Evolutionary conservation across 2,329 filamentous ascomycete species (phyloP).

Genomic region (Colletotrichum sp.): DNA sequence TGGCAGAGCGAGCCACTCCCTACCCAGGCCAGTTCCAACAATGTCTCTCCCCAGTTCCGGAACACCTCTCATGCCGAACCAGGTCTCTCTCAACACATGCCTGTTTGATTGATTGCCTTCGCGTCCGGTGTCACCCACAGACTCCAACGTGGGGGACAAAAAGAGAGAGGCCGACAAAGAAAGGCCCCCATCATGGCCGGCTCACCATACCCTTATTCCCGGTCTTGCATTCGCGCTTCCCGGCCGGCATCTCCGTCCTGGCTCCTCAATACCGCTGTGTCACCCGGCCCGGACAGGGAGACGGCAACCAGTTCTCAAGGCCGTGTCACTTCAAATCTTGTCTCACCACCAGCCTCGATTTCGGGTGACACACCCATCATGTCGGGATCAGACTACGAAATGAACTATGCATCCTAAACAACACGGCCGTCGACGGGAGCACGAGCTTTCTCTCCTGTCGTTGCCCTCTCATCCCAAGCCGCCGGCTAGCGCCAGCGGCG

Average conservation of each 20-base stretch:
- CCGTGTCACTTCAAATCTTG: constrained; percentile 1
- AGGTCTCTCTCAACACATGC: constrained; percentile 1
- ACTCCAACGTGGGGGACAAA: background rate
- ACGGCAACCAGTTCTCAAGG: background rate
- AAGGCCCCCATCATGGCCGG: background rate
- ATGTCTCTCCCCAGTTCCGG: background rate
- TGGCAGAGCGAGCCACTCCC: background rate
- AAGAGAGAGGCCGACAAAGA: background rate
- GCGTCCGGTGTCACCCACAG: background rate
- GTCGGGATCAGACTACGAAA: background rate
- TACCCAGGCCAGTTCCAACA: background rate
- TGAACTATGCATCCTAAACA: background rate
- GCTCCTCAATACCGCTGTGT: background rate
- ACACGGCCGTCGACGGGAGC: background rate
- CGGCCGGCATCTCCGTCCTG: background rate
- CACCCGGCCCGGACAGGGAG: constrained; percentile 3
- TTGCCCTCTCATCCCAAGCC: constrained; percentile 8
- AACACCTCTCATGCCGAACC: background rate
- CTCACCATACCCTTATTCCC: background rate
- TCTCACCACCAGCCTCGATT: constrained; percentile 1
- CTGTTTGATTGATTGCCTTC: background rate
- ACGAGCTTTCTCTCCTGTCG: background rate
- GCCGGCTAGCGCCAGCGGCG: constrained; percentile 10
- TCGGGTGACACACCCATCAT: background rate
- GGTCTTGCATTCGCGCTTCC: background rate